phyloP scores from a whole-genome alignment of 208 protist genomes.

The Tetramitus jugosus region DNA sequence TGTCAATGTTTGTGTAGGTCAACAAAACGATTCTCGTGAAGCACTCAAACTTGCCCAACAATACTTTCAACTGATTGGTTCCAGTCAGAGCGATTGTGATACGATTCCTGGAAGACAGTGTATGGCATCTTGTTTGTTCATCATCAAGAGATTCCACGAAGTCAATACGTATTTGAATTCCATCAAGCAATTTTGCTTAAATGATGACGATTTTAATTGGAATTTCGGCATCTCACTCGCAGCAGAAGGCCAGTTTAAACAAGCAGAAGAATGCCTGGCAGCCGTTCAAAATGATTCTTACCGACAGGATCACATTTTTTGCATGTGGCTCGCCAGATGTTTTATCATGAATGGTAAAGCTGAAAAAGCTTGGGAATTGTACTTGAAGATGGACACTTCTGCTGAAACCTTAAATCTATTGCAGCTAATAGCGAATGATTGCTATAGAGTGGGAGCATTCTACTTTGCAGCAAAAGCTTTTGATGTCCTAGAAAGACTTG shows the following conservation, averaged over 20 bases:
- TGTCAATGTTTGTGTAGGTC: slow-evolving; percentile 76
- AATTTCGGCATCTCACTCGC: slow-evolving; percentile 79
- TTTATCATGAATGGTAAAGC: slow-evolving; percentile 87
- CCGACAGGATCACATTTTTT: slow-evolving; percentile 77
- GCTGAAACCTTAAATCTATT: slow-evolving; percentile 77
- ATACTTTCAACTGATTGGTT: slow-evolving; percentile 89
- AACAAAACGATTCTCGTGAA: slow-evolving; percentile 72
- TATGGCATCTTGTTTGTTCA: slow-evolving; percentile 92
- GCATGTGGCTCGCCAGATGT: slow-evolving; percentile 77
- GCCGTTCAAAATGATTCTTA: slow-evolving; percentile 76
- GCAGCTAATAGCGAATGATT: slow-evolving; percentile 94
- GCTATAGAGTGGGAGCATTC: slow-evolving; percentile 85
- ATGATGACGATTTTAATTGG: slow-evolving; percentile 83
- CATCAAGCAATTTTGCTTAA: slow-evolving; percentile 86
- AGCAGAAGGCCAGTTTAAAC: slow-evolving; percentile 61
- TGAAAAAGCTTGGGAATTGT: slow-evolving; percentile 87
- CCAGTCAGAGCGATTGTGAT: slow-evolving; percentile 82
- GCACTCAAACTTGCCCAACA: slow-evolving; percentile 82
- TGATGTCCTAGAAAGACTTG: slow-evolving; percentile 88
- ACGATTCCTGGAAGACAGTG: slow-evolving; percentile 90
- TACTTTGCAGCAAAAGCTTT: slow-evolving; percentile 94
- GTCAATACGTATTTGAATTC: slow-evolving; percentile 88
- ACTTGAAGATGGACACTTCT: slow-evolving; percentile 90
- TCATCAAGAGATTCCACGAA: slow-evolving; percentile 85
- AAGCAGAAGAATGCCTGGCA: slow-evolving; percentile 72